Evolutionary conservation across 495 filamentous ascomycete genomes (phyloP).

Genomic region (Penicillium macrosclerotiorum): DNA sequence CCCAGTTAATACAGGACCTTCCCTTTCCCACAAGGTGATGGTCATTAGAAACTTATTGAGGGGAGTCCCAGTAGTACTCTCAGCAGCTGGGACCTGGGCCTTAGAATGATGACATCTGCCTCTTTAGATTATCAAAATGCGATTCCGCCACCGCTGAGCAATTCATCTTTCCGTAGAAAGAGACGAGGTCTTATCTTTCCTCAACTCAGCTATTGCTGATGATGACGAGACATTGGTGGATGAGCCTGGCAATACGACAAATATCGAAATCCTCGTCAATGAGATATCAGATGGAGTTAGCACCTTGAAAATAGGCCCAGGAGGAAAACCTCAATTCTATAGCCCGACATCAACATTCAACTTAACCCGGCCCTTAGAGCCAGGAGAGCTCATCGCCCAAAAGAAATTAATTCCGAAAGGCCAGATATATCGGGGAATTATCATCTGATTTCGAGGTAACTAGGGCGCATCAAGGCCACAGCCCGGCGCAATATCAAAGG

Average conservation of each 20-base stretch:
- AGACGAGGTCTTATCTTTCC: not conserved
- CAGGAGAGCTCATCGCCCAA: not conserved
- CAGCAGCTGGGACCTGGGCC: constrained; percentile 1
- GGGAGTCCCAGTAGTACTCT: constrained; percentile 1
- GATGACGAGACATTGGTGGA: not conserved
- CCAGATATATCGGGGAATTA: too few species aligned
- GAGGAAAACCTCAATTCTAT: constrained; percentile 11
- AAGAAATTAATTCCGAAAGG: not conserved
- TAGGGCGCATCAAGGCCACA: too few species aligned
- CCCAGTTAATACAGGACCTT: too few species aligned
- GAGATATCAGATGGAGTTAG: constrained; percentile 28
- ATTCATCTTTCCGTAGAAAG: too few species aligned
- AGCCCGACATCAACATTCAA: constrained; percentile 24
- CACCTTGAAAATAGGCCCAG: not conserved
- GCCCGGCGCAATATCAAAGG: too few species aligned
- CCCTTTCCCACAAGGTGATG: not conserved
- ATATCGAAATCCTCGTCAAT: constrained; percentile 13
- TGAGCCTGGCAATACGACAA: not conserved
- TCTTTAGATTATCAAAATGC: too few species aligned
- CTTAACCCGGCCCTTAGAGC: constrained; percentile 1
- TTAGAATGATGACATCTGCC: not conserved
- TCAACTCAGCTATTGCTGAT: not conserved
- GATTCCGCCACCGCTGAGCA: too few species aligned
- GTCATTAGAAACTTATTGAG: not conserved
- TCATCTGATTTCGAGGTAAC: too few species aligned